A percentile compares a stretch with the other conserved stretches of the same genome.
phyloP scores from a whole-genome alignment of 2,329 filamentous ascomycete species.

The Fusarium brachygibbosum region DNA sequence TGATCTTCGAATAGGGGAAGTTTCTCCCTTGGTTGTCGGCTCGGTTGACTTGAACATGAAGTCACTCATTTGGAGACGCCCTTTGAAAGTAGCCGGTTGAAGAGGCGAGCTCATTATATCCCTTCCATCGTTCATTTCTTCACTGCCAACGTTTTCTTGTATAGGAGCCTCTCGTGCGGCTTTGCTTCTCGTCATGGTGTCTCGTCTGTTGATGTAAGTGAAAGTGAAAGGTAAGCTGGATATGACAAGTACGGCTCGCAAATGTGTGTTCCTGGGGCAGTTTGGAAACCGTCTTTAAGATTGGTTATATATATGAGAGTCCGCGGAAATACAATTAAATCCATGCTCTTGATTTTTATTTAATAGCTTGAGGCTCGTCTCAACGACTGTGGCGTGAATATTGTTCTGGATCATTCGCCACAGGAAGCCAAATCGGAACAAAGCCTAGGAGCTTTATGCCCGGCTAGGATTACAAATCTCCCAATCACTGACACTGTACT shows the following conservation, averaged over 20 bases:
- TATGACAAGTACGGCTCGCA: neutral
- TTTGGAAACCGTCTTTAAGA: neutral
- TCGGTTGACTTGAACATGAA: constrained; percentile 57
- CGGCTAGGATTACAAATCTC: neutral
- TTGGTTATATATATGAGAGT: neutral
- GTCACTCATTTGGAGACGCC: constrained; percentile 59
- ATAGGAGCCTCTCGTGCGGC: neutral
- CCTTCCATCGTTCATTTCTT: neutral
- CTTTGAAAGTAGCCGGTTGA: constrained; percentile 57
- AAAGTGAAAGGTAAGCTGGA: neutral
- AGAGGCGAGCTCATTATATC: constrained; percentile 29
- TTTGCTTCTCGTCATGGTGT: constrained; percentile 25
- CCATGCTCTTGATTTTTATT: neutral
- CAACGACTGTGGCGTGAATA: constrained; percentile 7
- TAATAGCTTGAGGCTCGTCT: constrained; percentile 9
- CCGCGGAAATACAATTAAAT: neutral
- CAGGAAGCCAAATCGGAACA: constrained; percentile 4
- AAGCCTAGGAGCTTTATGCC: constrained; percentile 19
- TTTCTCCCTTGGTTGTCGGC: constrained; percentile 36
- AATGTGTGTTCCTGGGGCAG: no score
- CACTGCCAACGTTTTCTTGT: neutral
- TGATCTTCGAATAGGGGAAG: constrained; percentile 31
- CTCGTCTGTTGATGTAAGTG: constrained; percentile 7
- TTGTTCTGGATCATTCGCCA: constrained; percentile 31
- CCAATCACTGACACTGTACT: neutral